Evolutionary conservation across 192 early-diverging fungal genomes (phyloP).

Genomic region (Backusella australiensis): DNA sequence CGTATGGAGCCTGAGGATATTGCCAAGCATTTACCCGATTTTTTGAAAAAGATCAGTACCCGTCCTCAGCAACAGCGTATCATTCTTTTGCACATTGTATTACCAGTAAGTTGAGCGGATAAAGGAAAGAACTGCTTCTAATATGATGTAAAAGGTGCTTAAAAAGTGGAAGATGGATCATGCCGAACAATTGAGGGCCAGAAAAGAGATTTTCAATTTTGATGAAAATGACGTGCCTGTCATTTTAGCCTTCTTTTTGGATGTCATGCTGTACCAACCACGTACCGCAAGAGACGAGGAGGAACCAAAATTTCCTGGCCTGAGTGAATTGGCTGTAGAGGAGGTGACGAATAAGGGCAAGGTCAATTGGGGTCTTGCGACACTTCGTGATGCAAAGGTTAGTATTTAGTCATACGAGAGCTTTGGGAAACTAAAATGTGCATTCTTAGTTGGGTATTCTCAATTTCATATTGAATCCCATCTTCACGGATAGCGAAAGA

Average conservation of each 20-base stretch:
- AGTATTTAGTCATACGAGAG: not conserved
- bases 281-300: conserved; percentile 19
- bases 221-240: conserved; percentile 48
- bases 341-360: conserved; percentile 75
- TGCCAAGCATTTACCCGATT: conserved; percentile 47
- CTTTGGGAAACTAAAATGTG: too few species aligned
- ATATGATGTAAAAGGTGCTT: conserved; percentile 31
- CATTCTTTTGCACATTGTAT: conserved; percentile 59
- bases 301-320: conserved; percentile 43
- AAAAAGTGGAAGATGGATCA: conserved; percentile 41
- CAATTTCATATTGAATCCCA: conserved; percentile 37
- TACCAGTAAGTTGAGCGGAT: conserved; percentile 50
- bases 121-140: not conserved
- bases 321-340: conserved; percentile 50
- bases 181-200: conserved; percentile 34
- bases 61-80: conserved; percentile 59
- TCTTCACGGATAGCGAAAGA: conserved; percentile 49
- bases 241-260: conserved; percentile 54
- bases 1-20: conserved; percentile 46
- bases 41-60: conserved; percentile 59
- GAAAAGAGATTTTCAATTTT: conserved; percentile 59
- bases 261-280: conserved; percentile 65
- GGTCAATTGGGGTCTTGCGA: conserved; percentile 55
- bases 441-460: conserved; percentile 43
- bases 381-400: conserved; percentile 34